phyloP scores from a whole-genome alignment of 2,329 filamentous ascomycete species.

The Biscogniauxia sp. region DNA sequence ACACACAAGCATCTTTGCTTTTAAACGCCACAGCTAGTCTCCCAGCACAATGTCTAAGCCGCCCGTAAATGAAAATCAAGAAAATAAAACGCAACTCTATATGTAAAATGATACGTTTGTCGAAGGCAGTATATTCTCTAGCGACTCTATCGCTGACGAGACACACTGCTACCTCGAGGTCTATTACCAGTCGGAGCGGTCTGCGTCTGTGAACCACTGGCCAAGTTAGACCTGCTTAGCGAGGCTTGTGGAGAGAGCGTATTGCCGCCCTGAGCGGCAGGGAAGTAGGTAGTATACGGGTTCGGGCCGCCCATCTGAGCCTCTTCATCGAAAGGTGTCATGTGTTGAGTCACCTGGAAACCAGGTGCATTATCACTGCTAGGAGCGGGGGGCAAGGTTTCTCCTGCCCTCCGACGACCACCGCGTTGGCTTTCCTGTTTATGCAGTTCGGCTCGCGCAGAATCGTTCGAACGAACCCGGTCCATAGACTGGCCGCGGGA shows the following conservation, averaged over 20 bases:
- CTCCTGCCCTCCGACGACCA: constrained; percentile 31
- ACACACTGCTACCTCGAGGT: constrained; percentile 6
- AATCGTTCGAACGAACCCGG: constrained; percentile 37
- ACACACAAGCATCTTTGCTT: neutral
- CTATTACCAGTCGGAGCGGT: constrained; percentile 1
- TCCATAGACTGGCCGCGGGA: constrained; percentile 33
- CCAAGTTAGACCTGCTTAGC: constrained; percentile 11
- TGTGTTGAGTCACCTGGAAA: constrained; percentile 30
- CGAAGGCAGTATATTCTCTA: neutral
- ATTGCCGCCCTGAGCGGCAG: constrained; percentile 8
- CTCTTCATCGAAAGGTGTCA: constrained; percentile 31
- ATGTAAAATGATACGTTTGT: constrained; percentile 8
- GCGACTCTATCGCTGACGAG: constrained; percentile 21
- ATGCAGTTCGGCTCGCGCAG: constrained; percentile 27
- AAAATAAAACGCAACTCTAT: constrained; percentile 9
- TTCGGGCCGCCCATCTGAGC: constrained; percentile 29
- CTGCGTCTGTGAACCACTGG: neutral
- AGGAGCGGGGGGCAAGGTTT: constrained; percentile 23
- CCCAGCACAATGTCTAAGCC: neutral
- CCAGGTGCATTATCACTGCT: constrained; percentile 20
- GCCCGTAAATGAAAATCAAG: neutral
- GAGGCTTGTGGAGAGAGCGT: constrained; percentile 15
- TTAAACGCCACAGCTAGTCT: neutral
- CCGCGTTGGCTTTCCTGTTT: constrained; percentile 30
- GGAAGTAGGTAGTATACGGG: constrained; percentile 14